phyloP scores from a whole-genome alignment of 2,329 filamentous ascomycete species.

The Incumbomyces lentus region DNA sequence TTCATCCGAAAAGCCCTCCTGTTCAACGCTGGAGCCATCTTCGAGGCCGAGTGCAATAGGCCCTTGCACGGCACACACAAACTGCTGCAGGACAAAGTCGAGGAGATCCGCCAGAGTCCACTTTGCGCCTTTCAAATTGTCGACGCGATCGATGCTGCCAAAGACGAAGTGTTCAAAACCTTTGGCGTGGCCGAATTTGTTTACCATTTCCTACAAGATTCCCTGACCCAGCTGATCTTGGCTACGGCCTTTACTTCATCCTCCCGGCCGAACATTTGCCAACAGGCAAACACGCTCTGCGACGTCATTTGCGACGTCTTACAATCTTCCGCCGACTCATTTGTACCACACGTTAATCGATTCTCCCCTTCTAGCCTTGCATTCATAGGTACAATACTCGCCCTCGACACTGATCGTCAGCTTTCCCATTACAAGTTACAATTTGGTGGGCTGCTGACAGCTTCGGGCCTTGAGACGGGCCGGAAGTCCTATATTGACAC shows the following conservation, averaged over 20 bases:
- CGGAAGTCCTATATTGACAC: slow-evolving; percentile 34
- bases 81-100: slow-evolving; percentile 71
- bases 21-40: slow-evolving; percentile 85
- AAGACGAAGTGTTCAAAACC: slow-evolving; percentile 88
- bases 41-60: slow-evolving; percentile 54
- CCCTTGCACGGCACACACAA: slow-evolving; percentile 74
- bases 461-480: slow-evolving; percentile 7
- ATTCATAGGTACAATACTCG: slow-evolving; percentile 15
- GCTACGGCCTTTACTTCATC: slow-evolving; percentile 79
- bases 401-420: slow-evolving; percentile 11
- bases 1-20: slow-evolving; percentile 89
- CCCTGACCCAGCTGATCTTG: slow-evolving; percentile 75
- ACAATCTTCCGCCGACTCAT: neutral
- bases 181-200: slow-evolving; percentile 94
- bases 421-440: slow-evolving; percentile 2
- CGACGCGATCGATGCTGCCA: slow-evolving; percentile 80
- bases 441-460: too few relatives aligned
- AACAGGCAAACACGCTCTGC: slow-evolving; percentile 49
- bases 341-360: neutral
- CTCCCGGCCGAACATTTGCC: slow-evolving; percentile 70
- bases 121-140: slow-evolving; percentile 84
- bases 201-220: slow-evolving; percentile 89
- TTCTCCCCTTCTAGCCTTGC: slow-evolving; percentile 10
- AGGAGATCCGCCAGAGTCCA: slow-evolving; percentile 69
- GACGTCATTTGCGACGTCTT: slow-evolving; percentile 2